phyloP scores from a whole-genome alignment of 331 rosid genomes.

The Pyrus hybrid region DNA sequence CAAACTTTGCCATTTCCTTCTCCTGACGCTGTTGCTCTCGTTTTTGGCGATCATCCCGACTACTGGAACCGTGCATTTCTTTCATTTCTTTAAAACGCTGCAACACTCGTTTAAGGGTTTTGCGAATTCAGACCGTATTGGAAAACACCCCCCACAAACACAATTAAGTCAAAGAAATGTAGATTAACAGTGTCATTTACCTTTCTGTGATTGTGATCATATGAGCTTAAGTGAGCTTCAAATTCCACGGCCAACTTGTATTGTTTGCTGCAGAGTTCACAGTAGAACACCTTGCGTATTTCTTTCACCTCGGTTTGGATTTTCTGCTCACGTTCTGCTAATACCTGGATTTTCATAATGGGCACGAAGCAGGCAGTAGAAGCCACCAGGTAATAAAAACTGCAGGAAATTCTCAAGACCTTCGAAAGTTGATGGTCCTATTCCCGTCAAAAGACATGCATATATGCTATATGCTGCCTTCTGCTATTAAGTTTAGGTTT shows the following conservation, averaged over 20 bases:
- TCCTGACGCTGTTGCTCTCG: slow-evolving; percentile 93
- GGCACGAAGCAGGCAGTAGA: slow-evolving; percentile 98
- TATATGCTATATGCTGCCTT: slow-evolving; percentile 93
- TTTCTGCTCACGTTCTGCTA: slow-evolving; percentile 94
- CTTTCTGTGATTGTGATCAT: slow-evolving; percentile 96
- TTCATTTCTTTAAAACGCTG: slow-evolving; percentile 97
- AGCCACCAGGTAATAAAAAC: slow-evolving; percentile 99
- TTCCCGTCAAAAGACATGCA: slow-evolving; percentile 86
- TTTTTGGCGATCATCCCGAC: slow-evolving; percentile 87
- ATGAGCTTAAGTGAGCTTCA: slow-evolving; percentile 89
- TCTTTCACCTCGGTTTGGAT: slow-evolving; percentile 92
- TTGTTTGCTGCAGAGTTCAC: slow-evolving; percentile 94
- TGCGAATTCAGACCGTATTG: slow-evolving; percentile 4
- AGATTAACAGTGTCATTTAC: slow-evolving; percentile 23
- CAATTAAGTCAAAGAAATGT: background rate
- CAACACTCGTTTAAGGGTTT: slow-evolving; percentile 15
- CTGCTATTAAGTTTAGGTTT: slow-evolving; percentile 74
- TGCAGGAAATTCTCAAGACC: slow-evolving; percentile 99
- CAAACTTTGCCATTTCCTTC: slow-evolving; percentile 82
- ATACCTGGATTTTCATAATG: slow-evolving; percentile 95
- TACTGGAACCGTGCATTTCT: slow-evolving; percentile 89
- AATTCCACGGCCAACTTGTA: slow-evolving; percentile 94
- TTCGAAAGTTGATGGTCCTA: slow-evolving; percentile 93
- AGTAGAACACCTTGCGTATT: slow-evolving; percentile 85
- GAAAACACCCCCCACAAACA: background rate